These are phyloP conservation scores for Lachnum nothofagi DNA, from an alignment of 2,329 filamentous ascomycete genomes.

Conservation along the genomic window DNA sequence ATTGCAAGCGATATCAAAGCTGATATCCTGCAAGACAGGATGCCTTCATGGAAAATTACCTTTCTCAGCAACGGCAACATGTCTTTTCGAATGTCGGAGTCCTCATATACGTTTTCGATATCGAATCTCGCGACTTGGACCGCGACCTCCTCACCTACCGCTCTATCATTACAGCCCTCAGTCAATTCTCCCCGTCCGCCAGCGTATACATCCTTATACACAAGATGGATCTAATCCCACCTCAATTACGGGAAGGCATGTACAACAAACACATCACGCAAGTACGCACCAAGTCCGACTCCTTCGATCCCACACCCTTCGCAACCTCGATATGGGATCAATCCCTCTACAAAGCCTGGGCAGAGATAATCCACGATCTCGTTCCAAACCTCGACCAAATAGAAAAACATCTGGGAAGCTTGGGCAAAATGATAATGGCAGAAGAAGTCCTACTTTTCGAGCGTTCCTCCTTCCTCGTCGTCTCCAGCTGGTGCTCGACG, in stretches of 20 bases:
- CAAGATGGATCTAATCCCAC: conserved; percentile 96
- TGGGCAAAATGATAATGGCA: conserved; percentile 82
- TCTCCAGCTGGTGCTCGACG: conserved; percentile 77
- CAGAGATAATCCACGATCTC: conserved; percentile 92
- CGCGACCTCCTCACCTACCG: conserved; percentile 89
- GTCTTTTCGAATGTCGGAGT: conserved; percentile 96
- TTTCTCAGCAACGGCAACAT: conserved; percentile 89
- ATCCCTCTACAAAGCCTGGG: conserved; percentile 96
- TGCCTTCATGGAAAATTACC: conserved; percentile 97
- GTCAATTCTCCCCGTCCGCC: conserved; percentile 74
- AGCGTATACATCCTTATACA: conserved; percentile 93
- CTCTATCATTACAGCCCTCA: conserved; percentile 80
- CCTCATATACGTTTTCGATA: conserved; percentile 98
- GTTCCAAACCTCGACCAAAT: conserved; percentile 91
- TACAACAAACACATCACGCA: conserved; percentile 78
- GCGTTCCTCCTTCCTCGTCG: conserved; percentile 89
- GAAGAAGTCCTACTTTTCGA: conserved; percentile 94
- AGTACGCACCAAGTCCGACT: conserved; percentile 70
- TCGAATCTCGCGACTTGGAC: conserved; percentile 90
- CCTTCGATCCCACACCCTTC: conserved; percentile 77
- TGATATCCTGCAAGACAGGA: conserved; percentile 62
- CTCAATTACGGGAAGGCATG: conserved; percentile 69
- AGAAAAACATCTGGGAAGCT: conserved; percentile 74
- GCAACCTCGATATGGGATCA: conserved; percentile 98
- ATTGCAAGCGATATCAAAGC: conserved; percentile 2